Evolutionary conservation across 768 basidiomycete genomes (phyloP), one percentile per base, ranked within the genome.

Genomic region (Pleurotus eryngii): DNA sequence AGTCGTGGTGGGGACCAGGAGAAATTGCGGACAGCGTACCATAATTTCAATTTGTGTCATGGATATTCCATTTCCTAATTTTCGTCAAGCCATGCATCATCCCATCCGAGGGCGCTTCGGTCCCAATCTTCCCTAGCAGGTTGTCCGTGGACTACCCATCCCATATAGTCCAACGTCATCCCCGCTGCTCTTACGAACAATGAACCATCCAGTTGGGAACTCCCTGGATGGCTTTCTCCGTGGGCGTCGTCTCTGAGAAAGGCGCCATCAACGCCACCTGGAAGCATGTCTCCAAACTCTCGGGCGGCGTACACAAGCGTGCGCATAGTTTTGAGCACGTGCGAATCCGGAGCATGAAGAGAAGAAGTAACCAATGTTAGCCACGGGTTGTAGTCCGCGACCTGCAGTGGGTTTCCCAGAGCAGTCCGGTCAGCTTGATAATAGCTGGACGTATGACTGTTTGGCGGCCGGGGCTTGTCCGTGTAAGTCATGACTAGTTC

Each of bases 161-260:
- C 82, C 60, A 85, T 66, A 11, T 70, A 76, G 47, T 83, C 72
- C 77, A 82, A 76, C 68, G 83, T 60, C 30, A 82, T 73, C 0
- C 83, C 84, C 5, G 83, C 84, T 14, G 82, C 78, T 42, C 84
- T 70, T 4, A 81, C 74, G 61, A 86, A 86, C 17, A 85, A 56
- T 2, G 81, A 80, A 2, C 84, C 84, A 62, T 87, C 84, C 50
- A 84, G 56, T 55, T 69, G 66, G 7, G 66, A 64, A 17, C 73
- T 73, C 1, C 80, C 81, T 20, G 57, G 60, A 57, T 78, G 76
- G 7, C 80, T 81, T 70, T 84, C 83, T 40, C 65, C 65, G 26
- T 59, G 55, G 7, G 65, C 69, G n/a, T 71, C 70, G 2, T 60
- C 60, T 4, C 48, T 27, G 4, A 70, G 67, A 59, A 75, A 77